Conservation (phyloP, 2,329 filamentous ascomycete species). For the Stromatinia cepivora region DNA sequence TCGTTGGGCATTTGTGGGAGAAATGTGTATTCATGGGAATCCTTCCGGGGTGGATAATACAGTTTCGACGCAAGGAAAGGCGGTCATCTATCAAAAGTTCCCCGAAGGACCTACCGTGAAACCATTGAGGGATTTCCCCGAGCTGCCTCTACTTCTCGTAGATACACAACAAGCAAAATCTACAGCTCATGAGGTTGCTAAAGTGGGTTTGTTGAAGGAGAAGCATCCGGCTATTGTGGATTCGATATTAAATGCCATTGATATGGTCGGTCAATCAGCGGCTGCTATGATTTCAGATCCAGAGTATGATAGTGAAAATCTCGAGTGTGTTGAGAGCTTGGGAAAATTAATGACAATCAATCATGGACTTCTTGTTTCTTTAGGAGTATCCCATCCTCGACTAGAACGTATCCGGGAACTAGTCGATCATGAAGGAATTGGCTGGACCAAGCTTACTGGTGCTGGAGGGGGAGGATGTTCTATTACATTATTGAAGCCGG, state of each 20-base stretch:
- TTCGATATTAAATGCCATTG: slow-evolving; percentile 81
- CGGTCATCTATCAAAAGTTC: slow-evolving; percentile 82
- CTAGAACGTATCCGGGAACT: slow-evolving; percentile 89
- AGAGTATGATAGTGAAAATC: slow-evolving; percentile 65
- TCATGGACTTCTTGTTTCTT: slow-evolving; percentile 84
- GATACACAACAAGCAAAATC: slow-evolving; percentile 88
- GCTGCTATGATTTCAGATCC: slow-evolving; percentile 56
- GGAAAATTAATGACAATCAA: slow-evolving; percentile 92
- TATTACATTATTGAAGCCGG: slow-evolving; percentile 81
- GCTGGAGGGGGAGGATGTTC: slow-evolving; percentile 95
- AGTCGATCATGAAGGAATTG: slow-evolving; percentile 83
- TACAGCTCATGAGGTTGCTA: slow-evolving; percentile 80
- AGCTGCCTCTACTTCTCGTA: slow-evolving; percentile 84
- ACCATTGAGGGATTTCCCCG: slow-evolving; percentile 83
- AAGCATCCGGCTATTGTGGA: slow-evolving; percentile 76
- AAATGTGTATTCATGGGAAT: slow-evolving; percentile 97
- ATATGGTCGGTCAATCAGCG: slow-evolving; percentile 63
- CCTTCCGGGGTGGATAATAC: slow-evolving; percentile 98
- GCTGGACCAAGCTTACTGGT: slow-evolving; percentile 96
- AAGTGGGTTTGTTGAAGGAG: slow-evolving; percentile 72
- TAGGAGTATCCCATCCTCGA: slow-evolving; percentile 92
- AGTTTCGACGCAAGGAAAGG: slow-evolving; percentile 89
- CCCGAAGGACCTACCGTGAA: slow-evolving; percentile 73
- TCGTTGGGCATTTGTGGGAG: slow-evolving; percentile 93
- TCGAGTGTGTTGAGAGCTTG: slow-evolving; percentile 66